Evolutionary conservation across 2,329 filamentous ascomycete genomes (phyloP).

Genomic region (Chalaropsis ovoidea): DNA sequence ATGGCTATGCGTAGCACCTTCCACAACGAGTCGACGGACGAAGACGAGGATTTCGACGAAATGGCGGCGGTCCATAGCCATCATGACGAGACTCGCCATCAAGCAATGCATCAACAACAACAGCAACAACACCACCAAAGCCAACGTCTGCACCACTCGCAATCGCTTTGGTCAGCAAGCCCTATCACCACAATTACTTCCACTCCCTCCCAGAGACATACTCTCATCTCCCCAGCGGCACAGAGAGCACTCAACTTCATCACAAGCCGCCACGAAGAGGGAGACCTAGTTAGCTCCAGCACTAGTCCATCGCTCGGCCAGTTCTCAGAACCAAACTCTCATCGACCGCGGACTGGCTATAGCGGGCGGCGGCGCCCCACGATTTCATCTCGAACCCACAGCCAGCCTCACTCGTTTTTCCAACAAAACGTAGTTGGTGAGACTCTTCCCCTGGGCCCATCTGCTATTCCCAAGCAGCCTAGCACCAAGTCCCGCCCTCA

Average conservation of each 20-base stretch:
- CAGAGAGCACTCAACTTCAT: constrained; percentile 45
- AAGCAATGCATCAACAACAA: constrained; percentile 26
- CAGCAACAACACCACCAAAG: neutral
- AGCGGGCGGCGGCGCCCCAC: constrained; percentile 20
- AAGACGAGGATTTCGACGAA: constrained; percentile 37
- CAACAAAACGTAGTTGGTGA: constrained; percentile 19
- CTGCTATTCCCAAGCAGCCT: constrained; percentile 21
- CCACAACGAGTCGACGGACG: constrained; percentile 35
- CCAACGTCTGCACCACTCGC: neutral
- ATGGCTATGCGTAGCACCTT: constrained; percentile 27
- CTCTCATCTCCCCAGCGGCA: constrained; percentile 39
- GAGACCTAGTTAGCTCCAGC: constrained; percentile 27
- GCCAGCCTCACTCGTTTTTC: constrained; percentile 25
- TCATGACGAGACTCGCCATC: neutral
- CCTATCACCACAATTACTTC: neutral
- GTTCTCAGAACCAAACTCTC: constrained; percentile 6
- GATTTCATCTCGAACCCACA: constrained; percentile 25
- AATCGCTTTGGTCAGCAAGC: neutral
- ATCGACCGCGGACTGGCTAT: constrained; percentile 34
- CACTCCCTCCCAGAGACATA: constrained; percentile 26
- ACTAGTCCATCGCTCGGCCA: constrained; percentile 25
- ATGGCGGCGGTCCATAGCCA: neutral
- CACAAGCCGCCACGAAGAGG: constrained; percentile 33
- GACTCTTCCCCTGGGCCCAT: constrained; percentile 20
- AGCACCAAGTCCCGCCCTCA: constrained; percentile 9